Percentiles rank a stretch among this genome's conserved stretches.
Conservation (phyloP, 2,329 filamentous ascomycete species). For the Mollisia scopiformis region DNA sequence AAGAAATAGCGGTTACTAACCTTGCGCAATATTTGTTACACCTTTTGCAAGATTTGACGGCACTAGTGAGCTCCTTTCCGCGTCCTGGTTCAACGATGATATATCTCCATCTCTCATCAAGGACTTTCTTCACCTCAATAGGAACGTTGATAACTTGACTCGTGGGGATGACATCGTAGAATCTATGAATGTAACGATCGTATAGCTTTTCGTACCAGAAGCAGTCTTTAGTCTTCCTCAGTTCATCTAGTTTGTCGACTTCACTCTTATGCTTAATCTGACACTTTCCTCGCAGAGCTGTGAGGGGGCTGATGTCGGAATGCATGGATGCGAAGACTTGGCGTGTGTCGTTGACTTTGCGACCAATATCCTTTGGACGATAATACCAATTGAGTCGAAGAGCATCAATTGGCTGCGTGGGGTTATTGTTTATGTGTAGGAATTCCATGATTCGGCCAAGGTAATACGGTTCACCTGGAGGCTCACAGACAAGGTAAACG, state of each 20-base stretch:
- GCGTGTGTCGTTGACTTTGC: constrained; percentile 88
- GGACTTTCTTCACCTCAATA: constrained; percentile 89
- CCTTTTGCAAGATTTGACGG: constrained; percentile 93
- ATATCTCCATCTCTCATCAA: constrained; percentile 96
- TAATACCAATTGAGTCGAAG: constrained; percentile 98
- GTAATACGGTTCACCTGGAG: constrained; percentile 97
- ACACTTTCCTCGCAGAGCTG: constrained; percentile 91
- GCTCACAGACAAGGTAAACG: constrained; percentile 96
- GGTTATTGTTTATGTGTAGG: constrained; percentile 77
- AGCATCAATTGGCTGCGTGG: constrained; percentile 75
- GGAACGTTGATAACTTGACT: constrained; percentile 94
- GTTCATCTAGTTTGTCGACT: constrained; percentile 79
- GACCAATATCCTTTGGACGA: constrained; percentile 91
- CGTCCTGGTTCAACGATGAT: constrained; percentile 92
- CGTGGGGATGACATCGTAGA: constrained; percentile 95
- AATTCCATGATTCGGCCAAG: constrained; percentile 98
- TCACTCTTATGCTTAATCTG: constrained; percentile 87
- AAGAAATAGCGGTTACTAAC: constrained; percentile 52
- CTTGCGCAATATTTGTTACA: constrained; percentile 90
- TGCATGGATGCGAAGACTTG: constrained; percentile 97
- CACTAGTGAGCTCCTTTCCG: constrained; percentile 93
- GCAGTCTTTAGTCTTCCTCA: constrained; percentile 80
- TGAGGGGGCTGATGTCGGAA: constrained; percentile 91
- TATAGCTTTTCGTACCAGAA: constrained; percentile 99
- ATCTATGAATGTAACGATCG: constrained; percentile 96